Evolutionary conservation across 305 asterid genomes (phyloP), one percentile per base, ranked within the genome.

Genomic region (Fraxinus xanthoxyloides): DNA sequence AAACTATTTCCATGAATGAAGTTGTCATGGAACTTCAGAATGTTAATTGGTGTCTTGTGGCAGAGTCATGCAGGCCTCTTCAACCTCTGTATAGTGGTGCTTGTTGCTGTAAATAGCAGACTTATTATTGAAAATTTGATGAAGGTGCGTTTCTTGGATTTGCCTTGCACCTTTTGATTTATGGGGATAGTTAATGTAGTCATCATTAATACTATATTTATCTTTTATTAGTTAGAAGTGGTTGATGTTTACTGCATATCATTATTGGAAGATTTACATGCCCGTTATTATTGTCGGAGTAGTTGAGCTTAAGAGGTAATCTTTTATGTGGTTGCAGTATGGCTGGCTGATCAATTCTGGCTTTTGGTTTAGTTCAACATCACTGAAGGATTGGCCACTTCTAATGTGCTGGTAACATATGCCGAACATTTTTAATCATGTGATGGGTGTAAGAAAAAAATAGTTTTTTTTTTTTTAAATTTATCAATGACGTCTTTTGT

Each of bases 31-130:
- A 69, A 56, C 40, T 28, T 24, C 13, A 48, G 67, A 78, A 48
- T 85, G 69, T 75, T 79, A 79, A 81, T 56, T 32, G 51, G 81
- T 81, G 35, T 90, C 85, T 84, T 90, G 79, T 88, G 87, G 83
- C 93, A 96, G 99, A 96, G 98, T 88, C 99, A 96, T 90, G 99
- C 98, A 48, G 98, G 99, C 54, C 94, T 96, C 65, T 93, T 96
- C 91, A 96, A 96, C 87, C 98, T 96, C 78, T 96, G 99, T 87
- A 88, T 96, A 63, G 99, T 96, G 91, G 99, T 96, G 87, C 99
- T 96, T 85, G 97, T 94, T 78, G 98, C 99, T 59, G 97, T 96
- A 87, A 96, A 96, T 87, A 84, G 98, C 89, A 91, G 98, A 87
- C 98, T 94, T 85, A 94, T 96, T 80, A 93, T 96, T 81, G 99